Evolutionary conservation across 257 asterid genomes (phyloP), one percentile per base, ranked within the genome.

Genomic region (Scutellaria galericulata): DNA sequence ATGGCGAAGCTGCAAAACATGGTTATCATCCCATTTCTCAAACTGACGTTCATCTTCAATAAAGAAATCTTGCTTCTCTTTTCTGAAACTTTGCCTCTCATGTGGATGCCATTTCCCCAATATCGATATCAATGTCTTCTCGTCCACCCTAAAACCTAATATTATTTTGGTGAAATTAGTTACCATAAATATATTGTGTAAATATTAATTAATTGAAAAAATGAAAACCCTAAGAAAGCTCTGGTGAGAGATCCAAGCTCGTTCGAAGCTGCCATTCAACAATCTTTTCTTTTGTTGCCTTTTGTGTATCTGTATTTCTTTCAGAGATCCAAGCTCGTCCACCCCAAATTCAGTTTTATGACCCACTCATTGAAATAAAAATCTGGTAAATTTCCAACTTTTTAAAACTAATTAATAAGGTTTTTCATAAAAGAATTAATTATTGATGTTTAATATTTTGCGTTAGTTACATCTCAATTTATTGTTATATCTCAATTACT

Each of bases 121-220:
- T 59, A 83, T 61, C 15, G 87, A 64, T 45, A 93, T 83, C 71
- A 93, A 44, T 3, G 88, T 80, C 59, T 82, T 86, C 80, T 93
- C 98, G 69, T 93, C 98, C 75, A 93, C 90, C 27, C 97, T 97
- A n/a, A 87, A 74, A 39, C 98, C 98, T 79, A 50, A 31, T 8
- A 18, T 18, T 18, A 18, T 18, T 18, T 0, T 18, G 0, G 18
- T 18, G 18, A 18, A 18, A 18, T 18, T 18, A 18, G 18, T 18
- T 18, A 18, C 18, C 18, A 18, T 18, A 18, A 18, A 18, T 18
- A 18, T 18, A 18, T n/a, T n/a, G n/a, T 18, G 18, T 18, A 18
- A 18, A 18, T 0, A 31, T 5, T 35, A 50, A 10, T 41, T 3
- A 9, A 45, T 52, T 5, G 66, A 52, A 64, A 54, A 10, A 64